These are phyloP conservation scores for Cercophora samala DNA, from an alignment of 495 filamentous ascomycete species.

Conservation along the genomic window DNA sequence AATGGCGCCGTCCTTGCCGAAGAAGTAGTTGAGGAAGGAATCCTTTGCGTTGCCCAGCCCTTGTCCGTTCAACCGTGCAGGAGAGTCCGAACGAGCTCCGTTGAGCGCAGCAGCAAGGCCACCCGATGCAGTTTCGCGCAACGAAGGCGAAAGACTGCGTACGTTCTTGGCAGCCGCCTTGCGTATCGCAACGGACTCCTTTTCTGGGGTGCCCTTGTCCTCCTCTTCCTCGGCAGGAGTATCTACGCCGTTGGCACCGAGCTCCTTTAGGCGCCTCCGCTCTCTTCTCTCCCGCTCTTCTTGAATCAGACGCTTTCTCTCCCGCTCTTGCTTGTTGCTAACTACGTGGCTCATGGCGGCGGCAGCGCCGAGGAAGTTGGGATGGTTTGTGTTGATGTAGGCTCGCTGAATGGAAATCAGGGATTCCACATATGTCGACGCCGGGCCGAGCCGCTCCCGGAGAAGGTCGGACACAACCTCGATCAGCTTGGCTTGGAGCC, in stretches of 20 bases:
- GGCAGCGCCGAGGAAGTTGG: constrained; percentile 95
- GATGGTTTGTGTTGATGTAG: constrained; percentile 99
- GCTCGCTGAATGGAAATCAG: constrained; percentile 95
- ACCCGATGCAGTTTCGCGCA: constrained; percentile 57
- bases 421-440: constrained; percentile 87
- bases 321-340: constrained; percentile 86
- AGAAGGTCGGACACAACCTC: constrained; percentile 97
- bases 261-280: constrained; percentile 72
- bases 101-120: constrained; percentile 67
- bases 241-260: constrained; percentile 72
- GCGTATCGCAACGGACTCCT: constrained; percentile 47
- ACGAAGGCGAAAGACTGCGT: constrained; percentile 78
- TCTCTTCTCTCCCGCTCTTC: constrained; percentile 85
- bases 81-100: constrained; percentile 60
- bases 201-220: constrained; percentile 54
- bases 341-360: constrained; percentile 98
- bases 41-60: constrained; percentile 57
- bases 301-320: constrained; percentile 70
- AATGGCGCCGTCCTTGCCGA: constrained; percentile 80
- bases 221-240: constrained; percentile 74
- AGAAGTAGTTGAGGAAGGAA: constrained; percentile 97
- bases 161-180: constrained; percentile 52
- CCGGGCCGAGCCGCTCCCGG: constrained; percentile 84
- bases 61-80: constrained; percentile 55
- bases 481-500: constrained; percentile 93